These are phyloP conservation scores for Penicillium roqueforti DNA, from an alignment of 495 filamentous ascomycete genomes.

Conservation along the genomic window DNA sequence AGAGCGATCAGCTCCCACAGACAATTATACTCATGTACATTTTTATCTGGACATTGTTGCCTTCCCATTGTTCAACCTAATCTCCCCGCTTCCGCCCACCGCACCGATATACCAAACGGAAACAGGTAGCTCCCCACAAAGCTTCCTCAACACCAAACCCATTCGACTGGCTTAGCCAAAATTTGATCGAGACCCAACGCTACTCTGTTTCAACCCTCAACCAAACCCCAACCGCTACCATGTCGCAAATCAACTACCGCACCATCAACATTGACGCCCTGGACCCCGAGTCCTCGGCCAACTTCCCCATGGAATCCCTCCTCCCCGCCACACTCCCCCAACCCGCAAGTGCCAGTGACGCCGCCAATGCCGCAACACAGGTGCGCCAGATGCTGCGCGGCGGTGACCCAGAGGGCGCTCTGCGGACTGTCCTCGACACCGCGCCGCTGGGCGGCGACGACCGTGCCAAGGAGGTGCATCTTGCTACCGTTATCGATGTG, in stretches of 20 bases:
- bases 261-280: slow-evolving; percentile 91
- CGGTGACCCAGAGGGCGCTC: slow-evolving; percentile 79
- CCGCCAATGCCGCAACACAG: slow-evolving; percentile 67
- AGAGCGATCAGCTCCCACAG: no score
- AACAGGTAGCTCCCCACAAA: slow-evolving; percentile 3
- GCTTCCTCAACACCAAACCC: background rate
- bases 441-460: slow-evolving; percentile 68
- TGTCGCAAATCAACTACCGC: slow-evolving; percentile 71
- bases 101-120: slow-evolving; percentile 16
- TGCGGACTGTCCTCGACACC: slow-evolving; percentile 73
- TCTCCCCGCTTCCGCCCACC: slow-evolving; percentile 24
- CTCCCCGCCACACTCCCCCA: slow-evolving; percentile 60
- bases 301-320: slow-evolving; percentile 80
- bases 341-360: slow-evolving; percentile 63
- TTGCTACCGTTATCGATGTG: slow-evolving; percentile 79
- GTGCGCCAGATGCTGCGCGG: slow-evolving; percentile 80
- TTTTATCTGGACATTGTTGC: no score
- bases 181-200: background rate
- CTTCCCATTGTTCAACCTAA: no score
- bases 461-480: slow-evolving; percentile 76
- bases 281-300: slow-evolving; percentile 78
- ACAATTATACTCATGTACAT: no score
- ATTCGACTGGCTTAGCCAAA: background rate
- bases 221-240: slow-evolving; percentile 27
- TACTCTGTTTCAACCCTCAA: background rate